Base-by-base conservation (phyloP, 169 alveolate species). In the Eimeria nieschulzi region DNA sequence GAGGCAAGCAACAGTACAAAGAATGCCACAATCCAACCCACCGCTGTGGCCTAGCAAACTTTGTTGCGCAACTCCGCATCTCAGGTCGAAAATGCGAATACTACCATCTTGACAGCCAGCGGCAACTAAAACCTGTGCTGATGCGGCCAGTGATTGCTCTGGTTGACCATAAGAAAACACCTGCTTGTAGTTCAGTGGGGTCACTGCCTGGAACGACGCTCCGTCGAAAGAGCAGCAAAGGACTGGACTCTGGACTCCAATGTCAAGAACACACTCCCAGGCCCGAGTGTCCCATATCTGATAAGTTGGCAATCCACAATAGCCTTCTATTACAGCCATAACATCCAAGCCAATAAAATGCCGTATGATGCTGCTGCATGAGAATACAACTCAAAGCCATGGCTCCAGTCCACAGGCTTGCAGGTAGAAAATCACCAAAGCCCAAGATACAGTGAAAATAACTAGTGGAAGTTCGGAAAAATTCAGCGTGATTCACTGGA, bases 231-330 rank as follows among this genome's bases (percentile, higher is more conserved):
- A 73, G 63, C 90, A 82, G 21, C 90, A 82, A 46, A 70, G 80
- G 10, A 75, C 55, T 54, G 66, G 78, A 25, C 87, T 87, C 39
- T 66, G 87, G 1, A 73, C 87, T 6, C 80, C 63, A 33, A 87
- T 63, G 87, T 75, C 87, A 21, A 33, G 83, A 61, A 87, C 92
- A 53, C 87, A 75, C 10, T 87, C 92, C 92, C 92, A 87, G 5
- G 92, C 92, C 21, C 25, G 87, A 5, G 92, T 87, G 53, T 87
- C 92, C 92, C 92, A 87, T 23, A 87, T 66, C 92, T 87, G 86
- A 63, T 63, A 59, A 82, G 59, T 82, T 5, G 15, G 78, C 78
- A 61, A 19, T 23, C 21, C 78, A 82, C 66, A 82, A 54, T 19
- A 82, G 46, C 46, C 46, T 33, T 33, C 46, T 33, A 33, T 33